phyloP scores from a whole-genome alignment of 1,139 yeast genomes.

The Saccharomyces pastorianus region DNA sequence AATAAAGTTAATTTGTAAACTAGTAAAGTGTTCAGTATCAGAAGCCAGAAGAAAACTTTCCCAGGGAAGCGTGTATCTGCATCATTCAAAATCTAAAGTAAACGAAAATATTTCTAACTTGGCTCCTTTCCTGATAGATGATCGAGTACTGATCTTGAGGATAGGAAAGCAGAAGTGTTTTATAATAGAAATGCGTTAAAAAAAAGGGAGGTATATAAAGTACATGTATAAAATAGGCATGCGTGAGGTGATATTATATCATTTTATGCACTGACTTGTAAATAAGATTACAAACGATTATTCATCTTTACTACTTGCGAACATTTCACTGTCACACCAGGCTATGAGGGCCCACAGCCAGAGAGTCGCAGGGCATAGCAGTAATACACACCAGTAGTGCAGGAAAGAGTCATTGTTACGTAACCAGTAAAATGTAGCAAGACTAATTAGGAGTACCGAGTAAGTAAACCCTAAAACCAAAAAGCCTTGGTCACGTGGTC shows the following conservation, averaged over 20 bases:
- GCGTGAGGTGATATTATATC: conserved; percentile 1
- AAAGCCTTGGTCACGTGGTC: conserved; percentile 4
- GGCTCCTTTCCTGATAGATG: conserved; percentile 52
- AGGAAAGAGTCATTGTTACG: conserved; percentile 8
- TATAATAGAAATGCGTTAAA: conserved; percentile 40
- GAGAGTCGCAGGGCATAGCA: conserved; percentile 20
- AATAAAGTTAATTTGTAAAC: conserved; percentile 25
- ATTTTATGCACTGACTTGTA: neutral
- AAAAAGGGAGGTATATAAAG: conserved; percentile 5
- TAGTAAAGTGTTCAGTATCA: conserved; percentile 40
- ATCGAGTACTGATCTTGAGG: conserved; percentile 54
- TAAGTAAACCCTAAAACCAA: conserved; percentile 7
- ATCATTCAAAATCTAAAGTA: conserved; percentile 51
- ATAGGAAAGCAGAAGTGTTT: conserved; percentile 66
- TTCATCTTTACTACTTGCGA: conserved; percentile 21
- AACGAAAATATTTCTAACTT: conserved; percentile 35
- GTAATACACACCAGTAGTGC: conserved; percentile 21
- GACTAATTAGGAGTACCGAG: conserved; percentile 2
- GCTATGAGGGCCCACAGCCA: conserved; percentile 27
- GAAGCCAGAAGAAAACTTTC: conserved; percentile 59
- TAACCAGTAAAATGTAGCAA: conserved; percentile 7
- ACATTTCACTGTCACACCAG: conserved; percentile 26
- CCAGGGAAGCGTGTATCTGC: conserved; percentile 69
- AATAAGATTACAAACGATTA: neutral
- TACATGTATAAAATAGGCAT: conserved; percentile 5